Evolutionary conservation across 208 protist genomes (phyloP).

Genomic region (Acanthamoeba culbertsoni): DNA sequence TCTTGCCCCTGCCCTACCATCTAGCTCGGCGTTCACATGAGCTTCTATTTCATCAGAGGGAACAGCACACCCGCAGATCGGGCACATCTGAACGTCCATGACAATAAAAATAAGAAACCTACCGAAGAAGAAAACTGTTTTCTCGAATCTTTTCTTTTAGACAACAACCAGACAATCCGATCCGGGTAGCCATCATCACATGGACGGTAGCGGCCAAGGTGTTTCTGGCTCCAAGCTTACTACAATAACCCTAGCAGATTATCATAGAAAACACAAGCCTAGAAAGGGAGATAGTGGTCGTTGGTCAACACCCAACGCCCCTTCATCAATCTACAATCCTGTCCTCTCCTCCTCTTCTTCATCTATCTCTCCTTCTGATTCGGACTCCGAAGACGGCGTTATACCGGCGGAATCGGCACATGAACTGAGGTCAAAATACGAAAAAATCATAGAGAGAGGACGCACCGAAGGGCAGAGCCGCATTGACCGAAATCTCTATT

Average conservation of each 20-base stretch:
- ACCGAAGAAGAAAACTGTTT: too few relatives aligned
- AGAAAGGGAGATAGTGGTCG: constrained; percentile 12
- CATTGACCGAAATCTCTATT: constrained; percentile 63
- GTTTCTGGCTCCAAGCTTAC: not conserved
- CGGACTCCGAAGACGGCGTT: not conserved
- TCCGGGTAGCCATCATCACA: too few relatives aligned
- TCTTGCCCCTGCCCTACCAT: not conserved
- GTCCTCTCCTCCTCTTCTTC: not conserved
- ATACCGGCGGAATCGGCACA: not conserved
- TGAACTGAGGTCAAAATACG: not conserved
- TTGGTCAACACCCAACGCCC: not conserved
- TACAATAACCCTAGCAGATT: not conserved
- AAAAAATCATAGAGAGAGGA: not conserved
- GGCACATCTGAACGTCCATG: not conserved
- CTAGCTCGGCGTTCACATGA: constrained; percentile 15
- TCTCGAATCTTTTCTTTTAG: too few relatives aligned
- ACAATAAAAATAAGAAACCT: too few relatives aligned
- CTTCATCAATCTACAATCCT: not conserved
- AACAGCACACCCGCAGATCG: not conserved
- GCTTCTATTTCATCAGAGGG: not conserved
- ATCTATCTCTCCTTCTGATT: constrained; percentile 22
- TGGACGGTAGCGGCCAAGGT: not conserved
- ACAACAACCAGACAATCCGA: too few relatives aligned
- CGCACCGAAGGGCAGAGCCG: not conserved
- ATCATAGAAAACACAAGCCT: not conserved